A percentile compares a stretch with the other conserved stretches of the same genome.
Evolutionary conservation across 176 grass and related monocot species (phyloP).

Genomic region (Coix lacrymajobi): DNA sequence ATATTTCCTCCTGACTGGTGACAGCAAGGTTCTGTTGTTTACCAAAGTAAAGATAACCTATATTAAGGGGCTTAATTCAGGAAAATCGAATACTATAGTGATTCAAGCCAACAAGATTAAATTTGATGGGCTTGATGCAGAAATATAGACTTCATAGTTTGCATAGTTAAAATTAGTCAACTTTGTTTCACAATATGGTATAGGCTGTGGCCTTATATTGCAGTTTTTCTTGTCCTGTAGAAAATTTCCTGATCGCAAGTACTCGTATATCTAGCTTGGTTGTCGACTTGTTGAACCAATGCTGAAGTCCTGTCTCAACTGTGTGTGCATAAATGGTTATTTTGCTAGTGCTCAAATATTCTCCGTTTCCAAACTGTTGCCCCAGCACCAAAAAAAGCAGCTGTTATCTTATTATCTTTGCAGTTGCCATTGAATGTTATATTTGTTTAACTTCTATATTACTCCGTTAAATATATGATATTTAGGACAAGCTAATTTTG

Average conservation of each 20-base stretch:
- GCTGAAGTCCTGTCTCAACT: background rate
- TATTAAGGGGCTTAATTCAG: background rate
- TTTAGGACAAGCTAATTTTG: background rate
- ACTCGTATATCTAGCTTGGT: background rate
- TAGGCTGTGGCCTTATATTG: background rate
- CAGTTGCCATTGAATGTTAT: background rate
- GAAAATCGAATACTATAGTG: background rate
- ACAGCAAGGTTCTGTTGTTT: background rate
- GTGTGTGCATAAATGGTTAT: background rate
- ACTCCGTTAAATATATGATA: background rate
- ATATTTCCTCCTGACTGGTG: background rate
- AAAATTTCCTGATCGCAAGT: background rate
- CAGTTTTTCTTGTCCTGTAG: background rate
- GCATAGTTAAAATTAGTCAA: background rate
- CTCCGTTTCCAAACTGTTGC: background rate
- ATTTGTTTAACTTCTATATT: background rate
- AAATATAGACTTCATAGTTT: background rate
- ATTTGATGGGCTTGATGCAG: background rate
- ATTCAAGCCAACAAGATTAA: background rate
- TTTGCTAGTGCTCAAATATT: background rate
- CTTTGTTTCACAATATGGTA: background rate
- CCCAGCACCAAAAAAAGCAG: background rate
- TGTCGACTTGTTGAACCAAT: background rate
- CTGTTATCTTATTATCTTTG: background rate
- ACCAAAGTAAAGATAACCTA: background rate